Percentiles rank a stretch among this genome's conserved stretches.
Evolutionary conservation across 2,329 filamentous ascomycete genomes (phyloP).

Genomic region (Penicillium frequentans): DNA sequence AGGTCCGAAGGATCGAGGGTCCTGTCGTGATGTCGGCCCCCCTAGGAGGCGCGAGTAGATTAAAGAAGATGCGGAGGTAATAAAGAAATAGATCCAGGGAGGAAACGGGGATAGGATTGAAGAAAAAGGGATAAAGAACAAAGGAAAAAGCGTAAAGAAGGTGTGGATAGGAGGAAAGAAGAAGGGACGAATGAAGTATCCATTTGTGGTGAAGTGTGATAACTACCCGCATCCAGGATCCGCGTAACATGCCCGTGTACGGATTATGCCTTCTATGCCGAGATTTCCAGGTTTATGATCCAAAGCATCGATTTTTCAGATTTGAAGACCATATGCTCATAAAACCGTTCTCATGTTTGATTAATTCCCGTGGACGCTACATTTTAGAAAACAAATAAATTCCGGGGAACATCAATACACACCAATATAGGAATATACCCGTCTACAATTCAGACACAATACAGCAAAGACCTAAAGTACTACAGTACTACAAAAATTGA

Average conservation of each 20-base stretch:
- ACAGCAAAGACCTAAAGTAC: no score
- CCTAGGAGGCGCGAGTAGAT: slow-evolving; percentile 18
- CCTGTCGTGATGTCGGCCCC: slow-evolving; percentile 11
- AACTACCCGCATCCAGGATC: slow-evolving; percentile 22
- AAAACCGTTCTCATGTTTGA: no score
- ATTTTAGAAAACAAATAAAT: no score
- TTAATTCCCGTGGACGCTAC: no score
- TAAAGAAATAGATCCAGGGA: neutral
- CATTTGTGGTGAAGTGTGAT: slow-evolving; percentile 12
- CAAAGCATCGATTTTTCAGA: neutral
- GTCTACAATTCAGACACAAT: neutral
- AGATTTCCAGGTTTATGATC: neutral
- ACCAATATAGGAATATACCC: neutral
- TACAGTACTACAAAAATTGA: no score
- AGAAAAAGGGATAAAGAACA: neutral
- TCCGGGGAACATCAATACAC: neutral
- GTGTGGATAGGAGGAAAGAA: slow-evolving; percentile 10
- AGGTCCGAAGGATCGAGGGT: neutral
- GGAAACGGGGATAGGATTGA: neutral
- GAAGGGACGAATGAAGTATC: slow-evolving; percentile 16
- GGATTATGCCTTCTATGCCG: neutral
- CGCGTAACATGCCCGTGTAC: slow-evolving; percentile 2
- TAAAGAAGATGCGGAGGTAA: slow-evolving; percentile 6
- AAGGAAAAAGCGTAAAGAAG: slow-evolving; percentile 2
- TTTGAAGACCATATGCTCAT: neutral